phyloP scores from a whole-genome alignment of 352 stramenopile genomes.

The Phytophthora melonis region DNA sequence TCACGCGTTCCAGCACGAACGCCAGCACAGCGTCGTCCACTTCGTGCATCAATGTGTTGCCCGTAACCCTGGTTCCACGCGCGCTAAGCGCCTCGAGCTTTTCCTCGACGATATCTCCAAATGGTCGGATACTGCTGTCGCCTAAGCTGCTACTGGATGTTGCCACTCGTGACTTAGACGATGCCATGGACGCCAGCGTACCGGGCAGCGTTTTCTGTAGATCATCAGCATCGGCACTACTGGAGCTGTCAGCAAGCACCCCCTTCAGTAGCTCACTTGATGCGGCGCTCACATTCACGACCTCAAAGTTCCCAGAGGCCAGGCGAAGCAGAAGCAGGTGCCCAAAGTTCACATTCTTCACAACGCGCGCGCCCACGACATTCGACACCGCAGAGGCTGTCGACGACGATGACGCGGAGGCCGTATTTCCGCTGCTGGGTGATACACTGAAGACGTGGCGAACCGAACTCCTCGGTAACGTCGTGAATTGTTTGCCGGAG shows the following conservation, averaged over 20 bases:
- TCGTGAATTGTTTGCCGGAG: slow-evolving; percentile 64
- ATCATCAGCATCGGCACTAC: slow-evolving; percentile 13
- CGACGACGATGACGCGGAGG: slow-evolving; percentile 1
- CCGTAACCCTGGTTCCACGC: slow-evolving; percentile 71
- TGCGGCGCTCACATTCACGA: slow-evolving; percentile 82
- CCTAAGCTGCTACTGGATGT: slow-evolving; percentile 24
- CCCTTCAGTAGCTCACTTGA: slow-evolving; percentile 79
- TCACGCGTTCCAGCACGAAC: slow-evolving; percentile 81
- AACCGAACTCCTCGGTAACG: slow-evolving; percentile 72
- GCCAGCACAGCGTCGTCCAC: slow-evolving; percentile 76
- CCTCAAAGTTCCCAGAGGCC: slow-evolving; percentile 74
- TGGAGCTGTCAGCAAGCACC: slow-evolving; percentile 46
- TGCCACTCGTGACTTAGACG: slow-evolving; percentile 34
- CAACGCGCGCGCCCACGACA: slow-evolving; percentile 68
- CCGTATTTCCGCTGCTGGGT: slow-evolving; percentile 31
- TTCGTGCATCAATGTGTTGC: slow-evolving; percentile 67
- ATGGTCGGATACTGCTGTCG: slow-evolving; percentile 46
- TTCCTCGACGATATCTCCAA: slow-evolving; percentile 71
- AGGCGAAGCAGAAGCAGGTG: slow-evolving; percentile 81
- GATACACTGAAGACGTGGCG: slow-evolving; percentile 85
- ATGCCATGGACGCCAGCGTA: slow-evolving; percentile 64
- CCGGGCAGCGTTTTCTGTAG: slow-evolving; percentile 55
- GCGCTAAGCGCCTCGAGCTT: slow-evolving; percentile 63
- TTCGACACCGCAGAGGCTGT: slow-evolving; percentile 45
- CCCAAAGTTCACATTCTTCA: slow-evolving; percentile 83